Evolutionary conservation across 352 stramenopile species (phyloP), one percentile per base, ranked within the genome.

Genomic region (Globisporangium okanoganense): DNA sequence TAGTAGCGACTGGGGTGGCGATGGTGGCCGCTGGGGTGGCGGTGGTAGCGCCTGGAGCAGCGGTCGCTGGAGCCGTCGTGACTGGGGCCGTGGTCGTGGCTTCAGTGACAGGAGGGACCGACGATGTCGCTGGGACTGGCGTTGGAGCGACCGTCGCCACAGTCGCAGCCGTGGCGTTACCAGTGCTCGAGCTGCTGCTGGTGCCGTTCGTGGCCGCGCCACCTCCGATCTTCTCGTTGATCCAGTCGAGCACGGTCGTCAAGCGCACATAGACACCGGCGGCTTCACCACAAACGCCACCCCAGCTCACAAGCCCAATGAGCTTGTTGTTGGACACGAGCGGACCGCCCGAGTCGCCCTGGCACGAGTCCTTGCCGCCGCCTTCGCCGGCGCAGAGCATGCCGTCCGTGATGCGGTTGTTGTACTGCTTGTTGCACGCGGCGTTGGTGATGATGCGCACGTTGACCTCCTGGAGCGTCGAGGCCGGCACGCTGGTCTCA

Each of bases 221-320:
- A 9, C 69, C 66, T 29, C 71, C 64, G 12, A 85, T 70, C 48
- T 83, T 73, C 53, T 76, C 64, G 40, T 85, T 80, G 48, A 89
- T 80, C 44, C 76, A 89, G 67, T 82, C 75, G 0, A 77, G 61
- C 49, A 87, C 67, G 54, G 64, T 76, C 2, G 78, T 71, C 8
- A 87, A 62, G 24, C 81, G 76, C 13, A 70, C 67, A 68, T 88
- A 90, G 48, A 90, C 78, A 22, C 79, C 81, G 0, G 81, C 59
- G 8, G 71, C 75, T 20, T 71, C 66, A 24, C 78, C 81, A 57
- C 81, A 88, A 2, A 68, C 72, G 49, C 73, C 77, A 20, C 77
- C 78, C 81, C 78, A 90, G 67, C 77, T 88, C 12, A 90, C 81
- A n/a, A 90, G 57, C 9, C 81, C 81, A 24, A 90, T 54, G 16